Base-by-base conservation (phyloP, 768 basidiomycete genomes). In the Amanita jacksonii region DNA sequence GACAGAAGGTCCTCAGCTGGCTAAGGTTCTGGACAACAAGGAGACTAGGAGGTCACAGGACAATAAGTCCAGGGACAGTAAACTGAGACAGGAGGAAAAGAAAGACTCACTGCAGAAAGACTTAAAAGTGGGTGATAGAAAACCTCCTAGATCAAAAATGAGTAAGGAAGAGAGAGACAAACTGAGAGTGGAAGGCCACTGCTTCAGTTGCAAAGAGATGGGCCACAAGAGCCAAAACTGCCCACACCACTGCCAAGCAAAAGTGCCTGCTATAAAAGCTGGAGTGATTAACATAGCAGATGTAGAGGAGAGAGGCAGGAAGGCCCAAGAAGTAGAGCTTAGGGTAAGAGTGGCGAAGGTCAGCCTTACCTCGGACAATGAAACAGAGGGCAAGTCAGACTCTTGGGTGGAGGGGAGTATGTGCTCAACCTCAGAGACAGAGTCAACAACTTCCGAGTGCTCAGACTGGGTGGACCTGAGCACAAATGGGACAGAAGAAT, bases 201-300 rank as follows among this genome's bases (percentile, higher is more conserved):
- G 57, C 38, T 59, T 54, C 22, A 43, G 23, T 1, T 59, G 57
- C 35, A 48, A 50, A 8, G 49, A 57, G 4, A 9, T 47, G 1
- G 58, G 57, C 0, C 57, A 59, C 34, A 34, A 52, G 2, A 53
- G 51, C 31, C 12, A 52, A 3, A 52, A 59, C 28, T 59, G 57
- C 27, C 52, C 53, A 1, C 2, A 36, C 8, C 35, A 25, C 6
- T 48, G 48, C 10, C 5, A 32, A 27, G 51, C 51, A 3, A 54
- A 47, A 19, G 38, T 45, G 1, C 51, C 49, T 3, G 41, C 45
- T 3, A 8, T 45, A 13, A 48, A 45, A 6, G 24, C 18, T 45
- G 5, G 41, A 24, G 6, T 15, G 48, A 4, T 34, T 48, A 33
- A 37, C 27, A 35, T 45, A 19, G 32, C 4, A 10, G 18, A 35